Evolutionary conservation across 1,139 yeast species (phyloP), one percentile per base, ranked within the genome.

Genomic region (Hyphopichia khmerensis): DNA sequence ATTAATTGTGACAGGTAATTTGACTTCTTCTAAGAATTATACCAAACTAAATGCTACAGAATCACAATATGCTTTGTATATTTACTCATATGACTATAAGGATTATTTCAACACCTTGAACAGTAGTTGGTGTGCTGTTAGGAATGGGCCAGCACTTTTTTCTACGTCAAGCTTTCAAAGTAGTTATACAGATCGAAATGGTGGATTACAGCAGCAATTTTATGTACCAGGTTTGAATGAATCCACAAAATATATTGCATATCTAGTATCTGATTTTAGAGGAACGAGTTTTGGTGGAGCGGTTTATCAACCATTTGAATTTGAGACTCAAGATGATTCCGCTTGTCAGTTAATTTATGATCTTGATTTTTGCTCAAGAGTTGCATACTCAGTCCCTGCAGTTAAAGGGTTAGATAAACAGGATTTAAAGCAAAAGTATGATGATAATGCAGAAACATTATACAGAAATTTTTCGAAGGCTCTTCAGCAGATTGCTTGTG

Each of bases 311-410:
- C 78, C 76, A 13, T 77, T 85, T 44, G 64, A 66, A 40, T 87
- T 91, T 54, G 72, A 75, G 19, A 87, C 96, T 2, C 72, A 82
- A 57, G 63, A 63, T 4, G 60, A 65, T 3, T 65, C 69, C 24
- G 77, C 87, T 2, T 93, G 99, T 59, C 80, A 85, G 47, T 66
- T 91, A 41, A 77, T 90, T 19, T 88, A 79, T 60, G 86, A 81
- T 46, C 67, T 93, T 43, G 82, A 79, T 1, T 89, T 91, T 57
- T 93, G 99, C 62, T 64, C 73, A 30, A 79, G 80, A 40, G 95
- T 91, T 30, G 95, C 96, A 0, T 93, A 90, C 62, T 77, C 96
- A 1, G 96, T 88, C 0, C 99, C 98, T 0, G 66, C 80, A 43
- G 55, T 55, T n/a, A 43, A 49, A 9, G 45, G 47, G 6, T 31